A percentile compares a stretch with the other conserved stretches of the same genome.
Conservation (phyloP, 1,284 basidiomycete genomes). For the Rhizoctonia solani region DNA sequence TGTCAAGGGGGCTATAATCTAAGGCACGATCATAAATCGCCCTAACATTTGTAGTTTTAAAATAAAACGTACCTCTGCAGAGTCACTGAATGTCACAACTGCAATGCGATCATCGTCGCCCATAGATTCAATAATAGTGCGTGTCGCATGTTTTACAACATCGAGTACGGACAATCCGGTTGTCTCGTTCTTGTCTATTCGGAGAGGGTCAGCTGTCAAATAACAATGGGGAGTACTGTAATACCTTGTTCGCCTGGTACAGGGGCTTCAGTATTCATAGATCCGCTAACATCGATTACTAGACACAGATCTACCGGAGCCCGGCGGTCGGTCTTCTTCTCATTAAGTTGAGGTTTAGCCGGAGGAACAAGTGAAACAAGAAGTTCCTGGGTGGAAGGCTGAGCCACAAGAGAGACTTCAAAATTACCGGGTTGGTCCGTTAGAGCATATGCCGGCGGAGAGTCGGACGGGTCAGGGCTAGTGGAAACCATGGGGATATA, state of each 20-base stretch:
- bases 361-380: constrained; percentile 19
- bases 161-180: constrained; percentile 37
- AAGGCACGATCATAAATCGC: neutral
- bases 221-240: neutral
- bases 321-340: constrained; percentile 13
- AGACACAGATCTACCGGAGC: constrained; percentile 38
- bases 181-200: constrained; percentile 27
- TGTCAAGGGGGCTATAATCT: constrained; percentile 33
- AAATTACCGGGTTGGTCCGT: neutral
- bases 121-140: constrained; percentile 38
- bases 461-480: constrained; percentile 5
- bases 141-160: constrained; percentile 39
- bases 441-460: constrained; percentile 14
- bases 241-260: constrained; percentile 38
- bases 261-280: constrained; percentile 37
- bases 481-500: constrained; percentile 8
- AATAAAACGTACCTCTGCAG: constrained; percentile 31
- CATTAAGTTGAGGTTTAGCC: neutral
- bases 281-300: constrained; percentile 39
- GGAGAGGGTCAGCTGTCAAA: neutral
- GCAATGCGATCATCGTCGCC: constrained; percentile 37
- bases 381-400: constrained; percentile 22
- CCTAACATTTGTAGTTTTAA: neutral
- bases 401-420: constrained; percentile 3
- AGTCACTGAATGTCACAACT: constrained; percentile 38